Evolutionary conservation across 2,329 filamentous ascomycete genomes (phyloP).

Genomic region (Proliferodiscus dingleyae): DNA sequence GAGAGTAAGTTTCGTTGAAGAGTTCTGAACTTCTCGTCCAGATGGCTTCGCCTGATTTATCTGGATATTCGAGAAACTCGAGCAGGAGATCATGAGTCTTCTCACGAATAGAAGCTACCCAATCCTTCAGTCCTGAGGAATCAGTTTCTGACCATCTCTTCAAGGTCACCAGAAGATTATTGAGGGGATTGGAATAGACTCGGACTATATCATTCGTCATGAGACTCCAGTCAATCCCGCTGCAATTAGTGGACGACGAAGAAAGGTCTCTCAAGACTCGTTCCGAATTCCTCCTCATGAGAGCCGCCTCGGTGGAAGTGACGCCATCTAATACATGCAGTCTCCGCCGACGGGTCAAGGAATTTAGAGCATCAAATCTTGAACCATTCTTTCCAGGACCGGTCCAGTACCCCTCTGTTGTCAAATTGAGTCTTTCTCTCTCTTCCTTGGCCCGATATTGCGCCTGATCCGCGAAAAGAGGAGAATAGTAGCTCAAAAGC

Average conservation of each 20-base stretch:
- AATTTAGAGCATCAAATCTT: constrained; percentile 29
- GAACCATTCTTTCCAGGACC: constrained; percentile 22
- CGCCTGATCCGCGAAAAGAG: constrained; percentile 31
- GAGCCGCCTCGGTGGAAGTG: constrained; percentile 30
- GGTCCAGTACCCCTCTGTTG: constrained; percentile 37
- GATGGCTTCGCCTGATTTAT: constrained; percentile 12
- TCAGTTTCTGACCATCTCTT: constrained; percentile 22
- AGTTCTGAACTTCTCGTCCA: constrained; percentile 33
- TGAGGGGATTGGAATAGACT: constrained; percentile 33
- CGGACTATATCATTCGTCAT: constrained; percentile 40
- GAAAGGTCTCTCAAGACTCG: constrained; percentile 27
- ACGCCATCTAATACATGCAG: constrained; percentile 34
- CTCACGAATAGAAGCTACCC: constrained; percentile 33
- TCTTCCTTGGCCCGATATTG: constrained; percentile 33
- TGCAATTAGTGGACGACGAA: constrained; percentile 27
- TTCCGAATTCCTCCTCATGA: constrained; percentile 33
- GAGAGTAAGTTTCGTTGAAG: constrained; percentile 36
- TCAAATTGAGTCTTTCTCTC: constrained; percentile 37
- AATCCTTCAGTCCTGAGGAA: constrained; percentile 24
- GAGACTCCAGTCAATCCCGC: constrained; percentile 41
- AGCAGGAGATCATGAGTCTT: constrained; percentile 41
- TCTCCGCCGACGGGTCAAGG: constrained; percentile 35
- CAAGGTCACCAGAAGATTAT: constrained; percentile 31
- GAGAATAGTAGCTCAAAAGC: constrained; percentile 43
- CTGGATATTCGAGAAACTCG: constrained; percentile 42